These are phyloP conservation scores for Bromus sterilis DNA, from an alignment of 176 grass and related monocot genomes.

Conservation along the genomic window DNA sequence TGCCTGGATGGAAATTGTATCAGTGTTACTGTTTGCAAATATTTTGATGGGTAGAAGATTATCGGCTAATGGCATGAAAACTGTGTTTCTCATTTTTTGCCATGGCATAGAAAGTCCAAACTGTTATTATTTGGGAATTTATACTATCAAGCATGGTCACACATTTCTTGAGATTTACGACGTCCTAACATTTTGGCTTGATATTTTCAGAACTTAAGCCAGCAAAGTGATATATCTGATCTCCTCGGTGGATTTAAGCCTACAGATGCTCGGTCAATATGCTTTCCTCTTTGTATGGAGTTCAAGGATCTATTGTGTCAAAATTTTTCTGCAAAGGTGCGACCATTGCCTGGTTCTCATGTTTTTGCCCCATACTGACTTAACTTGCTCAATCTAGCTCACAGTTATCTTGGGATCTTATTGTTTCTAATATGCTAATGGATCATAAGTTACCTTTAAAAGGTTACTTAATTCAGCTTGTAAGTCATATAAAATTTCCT, in stretches of 20 bases:
- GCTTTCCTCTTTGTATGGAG: conserved; percentile 72
- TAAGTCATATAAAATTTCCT: not conserved
- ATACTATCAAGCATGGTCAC: not conserved
- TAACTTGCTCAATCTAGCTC: not conserved
- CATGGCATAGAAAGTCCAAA: not conserved
- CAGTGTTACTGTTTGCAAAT: not conserved
- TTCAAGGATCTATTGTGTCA: conserved; percentile 74
- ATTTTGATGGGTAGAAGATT: not conserved
- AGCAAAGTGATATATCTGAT: conserved; percentile 98
- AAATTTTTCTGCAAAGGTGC: conserved; percentile 64
- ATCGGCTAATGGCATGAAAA: not conserved
- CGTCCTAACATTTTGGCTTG: conserved; percentile 11
- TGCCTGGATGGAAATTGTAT: not conserved
- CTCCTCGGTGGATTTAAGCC: conserved; percentile 95
- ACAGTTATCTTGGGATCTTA: not conserved
- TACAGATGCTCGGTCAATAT: conserved; percentile 73
- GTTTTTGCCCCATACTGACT: not conserved
- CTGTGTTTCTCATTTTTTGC: not conserved
- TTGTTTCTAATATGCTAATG: not conserved
- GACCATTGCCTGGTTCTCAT: conserved; percentile 9
- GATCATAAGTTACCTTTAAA: not conserved
- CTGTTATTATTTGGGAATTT: not conserved
- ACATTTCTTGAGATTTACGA: not conserved
- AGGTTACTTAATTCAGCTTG: not conserved
- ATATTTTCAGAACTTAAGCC: conserved; percentile 75